Conservation (phyloP, 805 yeast genomes). For the Blastobotrys robertii region DNA sequence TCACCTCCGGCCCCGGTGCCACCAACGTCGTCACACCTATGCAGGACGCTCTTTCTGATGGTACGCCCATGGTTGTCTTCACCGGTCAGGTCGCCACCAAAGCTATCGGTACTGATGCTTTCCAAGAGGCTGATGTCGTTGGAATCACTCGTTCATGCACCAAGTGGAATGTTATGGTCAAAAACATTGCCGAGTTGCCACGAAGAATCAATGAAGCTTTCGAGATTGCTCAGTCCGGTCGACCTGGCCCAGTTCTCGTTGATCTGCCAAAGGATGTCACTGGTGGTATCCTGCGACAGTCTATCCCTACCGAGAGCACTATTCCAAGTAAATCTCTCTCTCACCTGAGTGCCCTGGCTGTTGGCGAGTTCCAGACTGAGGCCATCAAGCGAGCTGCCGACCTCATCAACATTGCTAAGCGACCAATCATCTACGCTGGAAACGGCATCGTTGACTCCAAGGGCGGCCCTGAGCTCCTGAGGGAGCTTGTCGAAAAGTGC, state of each 20-base stretch:
- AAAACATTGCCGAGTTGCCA: slow-evolving; percentile 87
- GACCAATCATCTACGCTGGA: slow-evolving; percentile 86
- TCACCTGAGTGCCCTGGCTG: slow-evolving; percentile 57
- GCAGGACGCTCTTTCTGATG: slow-evolving; percentile 96
- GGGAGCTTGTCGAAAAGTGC: slow-evolving; percentile 83
- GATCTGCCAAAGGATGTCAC: slow-evolving; percentile 98
- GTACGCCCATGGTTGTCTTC: slow-evolving; percentile 93
- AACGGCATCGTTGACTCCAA: slow-evolving; percentile 75
- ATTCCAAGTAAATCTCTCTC: slow-evolving; percentile 48
- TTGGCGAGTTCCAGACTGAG: slow-evolving; percentile 63
- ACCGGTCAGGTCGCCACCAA: slow-evolving; percentile 95
- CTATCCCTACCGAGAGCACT: slow-evolving; percentile 85
- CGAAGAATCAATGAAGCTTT: slow-evolving; percentile 95
- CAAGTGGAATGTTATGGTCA: slow-evolving; percentile 99
- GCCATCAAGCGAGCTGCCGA: slow-evolving; percentile 70
- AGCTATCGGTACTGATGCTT: slow-evolving; percentile 96
- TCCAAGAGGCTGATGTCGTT: slow-evolving; percentile 97
- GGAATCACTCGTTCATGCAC: slow-evolving; percentile 97
- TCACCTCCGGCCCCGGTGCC: slow-evolving; percentile 99
- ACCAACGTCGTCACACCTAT: slow-evolving; percentile 97
- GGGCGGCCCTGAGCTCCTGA: slow-evolving; percentile 70
- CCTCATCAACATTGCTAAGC: slow-evolving; percentile 71
- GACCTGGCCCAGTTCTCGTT: slow-evolving; percentile 98
- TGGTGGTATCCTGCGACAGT: slow-evolving; percentile 74
- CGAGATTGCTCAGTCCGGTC: slow-evolving; percentile 89